Percentiles rank a stretch among this genome's conserved stretches.
Conservation (phyloP, 2,329 filamentous ascomycete species). For the Monosporascus sp. region DNA sequence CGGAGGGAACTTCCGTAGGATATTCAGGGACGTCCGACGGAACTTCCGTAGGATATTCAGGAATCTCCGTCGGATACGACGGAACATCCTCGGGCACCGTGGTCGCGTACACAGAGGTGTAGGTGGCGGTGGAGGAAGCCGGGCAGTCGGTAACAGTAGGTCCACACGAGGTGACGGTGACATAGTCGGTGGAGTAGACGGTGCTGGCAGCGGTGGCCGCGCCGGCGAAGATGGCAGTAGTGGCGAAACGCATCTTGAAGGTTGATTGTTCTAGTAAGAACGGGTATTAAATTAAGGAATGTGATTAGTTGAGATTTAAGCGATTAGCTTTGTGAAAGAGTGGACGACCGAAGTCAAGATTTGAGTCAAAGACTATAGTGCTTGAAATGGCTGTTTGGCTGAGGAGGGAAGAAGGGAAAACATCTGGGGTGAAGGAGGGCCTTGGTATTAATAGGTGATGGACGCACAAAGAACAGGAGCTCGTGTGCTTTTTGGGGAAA, state of each 20-base stretch:
- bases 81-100: conserved; percentile 18
- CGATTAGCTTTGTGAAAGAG: conserved; percentile 39
- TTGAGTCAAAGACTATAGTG: conserved; percentile 34
- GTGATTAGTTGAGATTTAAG: conserved; percentile 18
- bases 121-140: conserved; percentile 33
- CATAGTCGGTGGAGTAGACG: conserved; percentile 53
- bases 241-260: conserved; percentile 59
- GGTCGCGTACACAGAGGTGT: conserved; percentile 37
- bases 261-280: conserved; percentile 26
- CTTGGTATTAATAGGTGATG: conserved; percentile 41
- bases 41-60: not conserved
- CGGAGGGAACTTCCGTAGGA: not conserved
- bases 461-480: conserved; percentile 24
- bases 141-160: conserved; percentile 60
- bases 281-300: conserved; percentile 30
- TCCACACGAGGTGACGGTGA: conserved; percentile 58
- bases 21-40: not conserved
- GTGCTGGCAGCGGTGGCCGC: conserved; percentile 39
- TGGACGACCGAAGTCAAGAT: conserved; percentile 54
- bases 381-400: conserved; percentile 40
- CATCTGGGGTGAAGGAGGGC: conserved; percentile 25
- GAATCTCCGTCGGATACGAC: conserved; percentile 4
- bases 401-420: conserved; percentile 28
- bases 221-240: conserved; percentile 46
- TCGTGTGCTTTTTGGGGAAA: conserved; percentile 21